Evolutionary conservation across 768 basidiomycete species (phyloP).

Genomic region (Lentinula sp.): DNA sequence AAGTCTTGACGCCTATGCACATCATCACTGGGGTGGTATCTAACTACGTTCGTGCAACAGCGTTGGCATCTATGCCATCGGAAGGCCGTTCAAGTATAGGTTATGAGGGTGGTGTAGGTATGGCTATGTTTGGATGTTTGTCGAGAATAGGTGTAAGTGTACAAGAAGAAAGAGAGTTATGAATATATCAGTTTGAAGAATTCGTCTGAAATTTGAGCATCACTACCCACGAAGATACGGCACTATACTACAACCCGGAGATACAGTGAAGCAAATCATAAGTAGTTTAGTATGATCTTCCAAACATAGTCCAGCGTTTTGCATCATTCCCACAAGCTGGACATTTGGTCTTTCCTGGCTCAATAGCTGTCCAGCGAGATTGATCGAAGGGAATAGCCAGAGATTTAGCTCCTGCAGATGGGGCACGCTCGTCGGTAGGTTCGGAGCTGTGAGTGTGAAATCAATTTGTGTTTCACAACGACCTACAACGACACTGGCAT

Average conservation of each 20-base stretch:
- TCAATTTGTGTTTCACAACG: conserved; percentile 9
- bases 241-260: neutral
- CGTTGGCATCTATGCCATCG: neutral
- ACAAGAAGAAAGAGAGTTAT: conserved; percentile 6
- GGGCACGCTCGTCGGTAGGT: conserved; percentile 89
- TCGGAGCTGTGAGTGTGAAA: conserved; percentile 50
- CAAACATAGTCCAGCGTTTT: conserved; percentile 97
- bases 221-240: neutral
- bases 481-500: conserved; percentile 6
- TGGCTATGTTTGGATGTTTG: conserved; percentile 1
- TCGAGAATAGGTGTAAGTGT: conserved; percentile 1
- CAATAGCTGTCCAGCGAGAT: conserved; percentile 70
- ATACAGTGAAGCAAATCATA: neutral
- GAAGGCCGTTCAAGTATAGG: neutral
- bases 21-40: conserved; percentile 34
- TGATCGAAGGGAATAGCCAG: conserved; percentile 97
- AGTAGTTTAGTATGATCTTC: conserved; percentile 66
- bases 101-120: neutral
- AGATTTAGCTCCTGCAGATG: conserved; percentile 95
- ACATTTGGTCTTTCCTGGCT: conserved; percentile 84
- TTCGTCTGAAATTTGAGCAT: neutral
- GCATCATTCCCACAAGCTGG: conserved; percentile 82
- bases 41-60: conserved; percentile 3
- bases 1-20: conserved; percentile 36
- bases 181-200: neutral